Conservation (phyloP, 2,329 filamentous ascomycete species). For the Trichoderma atroviride region DNA sequence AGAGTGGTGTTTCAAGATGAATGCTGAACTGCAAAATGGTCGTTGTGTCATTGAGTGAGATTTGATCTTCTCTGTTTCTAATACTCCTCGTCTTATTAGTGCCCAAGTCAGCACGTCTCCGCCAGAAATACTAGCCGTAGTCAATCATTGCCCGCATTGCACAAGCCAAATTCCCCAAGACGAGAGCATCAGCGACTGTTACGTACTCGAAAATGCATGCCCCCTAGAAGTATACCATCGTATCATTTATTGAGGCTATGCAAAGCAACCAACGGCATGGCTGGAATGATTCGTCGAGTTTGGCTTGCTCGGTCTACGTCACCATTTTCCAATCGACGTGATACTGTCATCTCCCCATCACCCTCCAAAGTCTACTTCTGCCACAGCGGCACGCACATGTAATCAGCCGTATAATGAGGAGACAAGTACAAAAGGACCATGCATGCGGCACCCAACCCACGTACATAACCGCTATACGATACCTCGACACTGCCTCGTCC, state of each 20-base stretch:
- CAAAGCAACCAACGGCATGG: not conserved
- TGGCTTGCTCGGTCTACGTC: not conserved
- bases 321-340: not conserved
- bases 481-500: not conserved
- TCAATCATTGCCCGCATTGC: not conserved
- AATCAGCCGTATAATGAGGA: not conserved
- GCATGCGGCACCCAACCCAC: not conserved
- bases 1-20: too few relatives aligned
- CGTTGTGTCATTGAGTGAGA: too few relatives aligned
- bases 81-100: too few relatives aligned
- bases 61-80: too few relatives aligned
- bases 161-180: not conserved
- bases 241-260: not conserved
- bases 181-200: not conserved
- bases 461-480: too few relatives aligned
- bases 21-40: not conserved
- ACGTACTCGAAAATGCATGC: not conserved
- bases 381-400: not conserved
- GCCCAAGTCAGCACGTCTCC: not conserved
- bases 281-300: not conserved
- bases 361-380: not conserved
- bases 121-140: not conserved
- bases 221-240: not conserved
- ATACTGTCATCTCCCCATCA: not conserved
- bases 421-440: not conserved